Conservation (phyloP, 805 yeast genomes). For the Nakazawaea wickerhamii region DNA sequence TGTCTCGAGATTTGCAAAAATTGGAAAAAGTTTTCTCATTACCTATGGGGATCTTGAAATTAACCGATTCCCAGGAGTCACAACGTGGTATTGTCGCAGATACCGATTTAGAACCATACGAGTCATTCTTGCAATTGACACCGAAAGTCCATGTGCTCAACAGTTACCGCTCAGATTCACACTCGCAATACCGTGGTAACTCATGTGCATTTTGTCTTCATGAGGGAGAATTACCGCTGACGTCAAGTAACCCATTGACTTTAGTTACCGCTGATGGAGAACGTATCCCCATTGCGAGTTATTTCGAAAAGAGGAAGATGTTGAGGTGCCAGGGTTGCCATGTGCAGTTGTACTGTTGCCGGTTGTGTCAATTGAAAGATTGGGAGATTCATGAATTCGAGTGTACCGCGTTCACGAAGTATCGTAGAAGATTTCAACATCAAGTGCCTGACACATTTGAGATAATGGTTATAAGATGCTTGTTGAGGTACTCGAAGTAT, state of each 20-base stretch:
- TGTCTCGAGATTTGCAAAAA: not conserved
- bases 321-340: constrained; percentile 14
- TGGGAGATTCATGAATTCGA: constrained; percentile 14
- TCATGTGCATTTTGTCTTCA: constrained; percentile 9
- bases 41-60: not conserved
- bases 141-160: constrained; percentile 9
- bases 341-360: constrained; percentile 17
- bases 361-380: constrained; percentile 15
- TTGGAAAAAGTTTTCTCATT: not conserved
- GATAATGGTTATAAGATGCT: not conserved
- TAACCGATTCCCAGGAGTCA: not conserved
- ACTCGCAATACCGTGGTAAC: constrained; percentile 10
- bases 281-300: constrained; percentile 11
- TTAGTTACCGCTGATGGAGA: not conserved
- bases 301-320: constrained; percentile 13
- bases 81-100: not conserved
- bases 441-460: not conserved
- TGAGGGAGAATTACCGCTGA: constrained; percentile 14
- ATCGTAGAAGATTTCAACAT: constrained; percentile 5
- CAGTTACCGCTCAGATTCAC: constrained; percentile 5
- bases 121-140: constrained; percentile 8
- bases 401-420: constrained; percentile 13
- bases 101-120: not conserved
- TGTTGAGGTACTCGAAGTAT: not conserved
- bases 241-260: constrained; percentile 5